Base-by-base conservation (phyloP, 257 asterid genomes). In the Przewalskia tangutica region DNA sequence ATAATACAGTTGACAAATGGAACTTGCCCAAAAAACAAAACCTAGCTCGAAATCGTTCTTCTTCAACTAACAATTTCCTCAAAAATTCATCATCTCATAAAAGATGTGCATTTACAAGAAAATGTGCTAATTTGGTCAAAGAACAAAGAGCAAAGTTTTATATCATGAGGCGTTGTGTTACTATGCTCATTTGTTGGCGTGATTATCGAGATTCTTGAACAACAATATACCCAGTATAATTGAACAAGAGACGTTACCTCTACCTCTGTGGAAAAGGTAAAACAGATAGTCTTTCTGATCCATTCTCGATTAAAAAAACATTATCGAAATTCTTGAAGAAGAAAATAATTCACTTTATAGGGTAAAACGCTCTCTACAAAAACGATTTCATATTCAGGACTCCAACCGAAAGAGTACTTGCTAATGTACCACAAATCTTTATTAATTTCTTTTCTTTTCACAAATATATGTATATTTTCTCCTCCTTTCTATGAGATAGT, bases 151-250 rank as follows among this genome's bases (percentile, higher is more conserved):
- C 97, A 54, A 89, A 93, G 81, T 95, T 93, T 42, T 95, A 95
- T 84, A 93, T 93, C 89, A 84, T 95, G 94, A 89, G 98, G 80
- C 90, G 97, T 48, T 95, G 98, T 59, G 97, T 95, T 16, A 88
- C 94, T n/a, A 95, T 94, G 97, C 93, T 94, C 36, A 85, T 93
- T 59, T 94, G 98, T 87, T 94, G 97, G 97, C 90, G 96, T 62
- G 97, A 94, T 18, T 94, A 93, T 27, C 23, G 81, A 40, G 95
- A 94, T 85, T 87, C 92, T 40, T 94, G 91, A 92, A 73, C 36
- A 38, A 27, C 32, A 27, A n/a, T n/a, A n/a, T n/a, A n/a, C n/a
- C n/a, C n/a, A n/a, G n/a, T n/a, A n/a, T n/a, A n/a, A n/a, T n/a
- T n/a, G n/a, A n/a, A n/a, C n/a, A n/a, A n/a, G n/a, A n/a, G n/a